Conservation (phyloP, 768 basidiomycete species). For the Mrakia hoshinonis region DNA sequence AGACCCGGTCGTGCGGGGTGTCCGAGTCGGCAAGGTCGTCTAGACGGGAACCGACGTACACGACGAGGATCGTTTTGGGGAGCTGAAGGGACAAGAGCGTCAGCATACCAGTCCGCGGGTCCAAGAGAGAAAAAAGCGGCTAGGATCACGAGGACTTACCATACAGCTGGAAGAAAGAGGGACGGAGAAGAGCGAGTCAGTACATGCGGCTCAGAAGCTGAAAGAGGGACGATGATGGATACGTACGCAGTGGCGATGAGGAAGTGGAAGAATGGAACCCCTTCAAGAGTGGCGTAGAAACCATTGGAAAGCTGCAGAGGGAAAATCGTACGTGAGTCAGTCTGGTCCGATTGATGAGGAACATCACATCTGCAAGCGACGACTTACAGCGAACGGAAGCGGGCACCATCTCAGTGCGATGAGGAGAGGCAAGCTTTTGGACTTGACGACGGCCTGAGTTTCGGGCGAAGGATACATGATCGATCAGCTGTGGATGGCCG, state of each 20-base stretch:
- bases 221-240: not conserved
- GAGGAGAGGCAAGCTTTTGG: conserved; percentile 14
- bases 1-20: conserved; percentile 5
- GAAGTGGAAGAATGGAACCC: conserved; percentile 21
- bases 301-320: not conserved
- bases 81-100: conserved; percentile 2
- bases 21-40: conserved; percentile 22
- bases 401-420: conserved; percentile 29
- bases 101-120: not conserved
- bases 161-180: not conserved
- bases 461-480: no score
- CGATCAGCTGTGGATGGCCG: no score
- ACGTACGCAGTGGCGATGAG: conserved; percentile 25
- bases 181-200: not conserved
- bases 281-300: conserved; percentile 17
- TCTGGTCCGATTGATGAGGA: not conserved
- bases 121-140: not conserved
- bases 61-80: conserved; percentile 19
- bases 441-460: not conserved
- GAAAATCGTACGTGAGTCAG: not conserved
- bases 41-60: conserved; percentile 26
- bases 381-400: conserved; percentile 26
- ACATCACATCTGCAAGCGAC: not conserved
- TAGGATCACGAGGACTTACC: not conserved
- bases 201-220: no score